These are phyloP conservation scores for Moesziomyces globuligerus DNA, from an alignment of 1,284 basidiomycete species.

Conservation along the genomic window DNA sequence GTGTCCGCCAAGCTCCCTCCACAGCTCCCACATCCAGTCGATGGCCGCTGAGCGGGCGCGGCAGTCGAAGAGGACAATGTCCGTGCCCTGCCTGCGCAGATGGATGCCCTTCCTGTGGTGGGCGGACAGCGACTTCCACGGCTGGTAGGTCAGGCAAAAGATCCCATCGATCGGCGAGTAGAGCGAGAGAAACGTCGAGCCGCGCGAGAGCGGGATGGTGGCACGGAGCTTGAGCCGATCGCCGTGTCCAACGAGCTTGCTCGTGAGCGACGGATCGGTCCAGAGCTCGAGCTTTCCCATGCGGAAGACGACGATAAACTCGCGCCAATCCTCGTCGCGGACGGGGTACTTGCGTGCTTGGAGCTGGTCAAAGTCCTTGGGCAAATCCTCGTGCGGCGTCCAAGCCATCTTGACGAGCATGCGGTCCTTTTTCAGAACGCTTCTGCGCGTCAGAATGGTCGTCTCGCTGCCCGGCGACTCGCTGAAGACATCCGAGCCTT, in stretches of 20 bases:
- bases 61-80: conserved; percentile 80
- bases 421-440: conserved; percentile 74
- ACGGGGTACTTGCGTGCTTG: conserved; percentile 72
- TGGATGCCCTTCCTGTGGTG: conserved; percentile 67
- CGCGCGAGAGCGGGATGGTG: conserved; percentile 75
- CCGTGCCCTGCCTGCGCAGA: conserved; percentile 72
- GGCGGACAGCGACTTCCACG: conserved; percentile 24
- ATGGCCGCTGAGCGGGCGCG: conserved; percentile 74
- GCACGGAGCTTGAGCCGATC: conserved; percentile 73
- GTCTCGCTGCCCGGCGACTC: conserved; percentile 12
- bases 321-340: conserved; percentile 77
- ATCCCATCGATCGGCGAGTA: conserved; percentile 84
- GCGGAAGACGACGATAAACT: conserved; percentile 83
- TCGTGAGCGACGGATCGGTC: conserved; percentile 72
- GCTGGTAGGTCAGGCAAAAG: conserved; percentile 75
- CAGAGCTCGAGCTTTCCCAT: conserved; percentile 80
- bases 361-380: conserved; percentile 75
- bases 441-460: conserved; percentile 40
- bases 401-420: conserved; percentile 82
- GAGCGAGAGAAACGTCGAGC: conserved; percentile 76
- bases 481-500: conserved; percentile 4
- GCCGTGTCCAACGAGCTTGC: conserved; percentile 40
- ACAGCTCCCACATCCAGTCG: conserved; percentile 86
- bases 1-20: conserved; percentile 74
- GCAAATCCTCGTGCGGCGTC: conserved; percentile 72